These are phyloP conservation scores for Laburnicola sp. DNA, from an alignment of 2,329 filamentous ascomycete genomes.

Conservation along the genomic window DNA sequence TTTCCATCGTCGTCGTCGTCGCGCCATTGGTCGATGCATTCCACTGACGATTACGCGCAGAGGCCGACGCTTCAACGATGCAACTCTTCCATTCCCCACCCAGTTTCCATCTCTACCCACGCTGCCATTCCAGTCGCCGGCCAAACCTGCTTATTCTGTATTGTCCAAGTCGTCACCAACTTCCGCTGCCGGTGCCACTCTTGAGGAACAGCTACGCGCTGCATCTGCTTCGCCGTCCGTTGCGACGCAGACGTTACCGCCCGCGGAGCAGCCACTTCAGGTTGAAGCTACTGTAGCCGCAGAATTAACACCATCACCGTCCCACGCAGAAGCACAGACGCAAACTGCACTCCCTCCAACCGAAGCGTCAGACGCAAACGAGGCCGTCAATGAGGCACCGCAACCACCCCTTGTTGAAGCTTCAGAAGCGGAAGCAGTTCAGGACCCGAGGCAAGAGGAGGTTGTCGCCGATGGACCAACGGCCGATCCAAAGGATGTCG, in stretches of 20 bases:
- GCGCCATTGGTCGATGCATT: slow-evolving; percentile 28
- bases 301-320: slow-evolving; percentile 13
- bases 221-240: slow-evolving; percentile 42
- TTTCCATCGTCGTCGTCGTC: slow-evolving; percentile 15
- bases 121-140: slow-evolving; percentile 27
- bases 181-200: slow-evolving; percentile 23
- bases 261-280: slow-evolving; percentile 20
- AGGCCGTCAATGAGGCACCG: slow-evolving; percentile 14
- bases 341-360: slow-evolving; percentile 10
- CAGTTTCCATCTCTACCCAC: slow-evolving; percentile 31
- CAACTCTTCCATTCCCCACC: slow-evolving; percentile 52
- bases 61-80: slow-evolving; percentile 61
- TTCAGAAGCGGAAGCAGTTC: slow-evolving; percentile 17
- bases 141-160: slow-evolving; percentile 16
- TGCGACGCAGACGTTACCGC: slow-evolving; percentile 26
- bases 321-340: slow-evolving; percentile 15
- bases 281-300: slow-evolving; percentile 18
- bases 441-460: slow-evolving; percentile 15
- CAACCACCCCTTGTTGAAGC: slow-evolving; percentile 2
- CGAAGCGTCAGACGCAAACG: slow-evolving; percentile 22
- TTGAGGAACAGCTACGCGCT: slow-evolving; percentile 41
- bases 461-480: slow-evolving; percentile 21
- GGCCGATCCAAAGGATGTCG: slow-evolving; percentile 27
- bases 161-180: slow-evolving; percentile 30
- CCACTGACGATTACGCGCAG: slow-evolving; percentile 46